Evolutionary conservation across 345 rosid species (phyloP).

Genomic region (Anacardium occidentale): DNA sequence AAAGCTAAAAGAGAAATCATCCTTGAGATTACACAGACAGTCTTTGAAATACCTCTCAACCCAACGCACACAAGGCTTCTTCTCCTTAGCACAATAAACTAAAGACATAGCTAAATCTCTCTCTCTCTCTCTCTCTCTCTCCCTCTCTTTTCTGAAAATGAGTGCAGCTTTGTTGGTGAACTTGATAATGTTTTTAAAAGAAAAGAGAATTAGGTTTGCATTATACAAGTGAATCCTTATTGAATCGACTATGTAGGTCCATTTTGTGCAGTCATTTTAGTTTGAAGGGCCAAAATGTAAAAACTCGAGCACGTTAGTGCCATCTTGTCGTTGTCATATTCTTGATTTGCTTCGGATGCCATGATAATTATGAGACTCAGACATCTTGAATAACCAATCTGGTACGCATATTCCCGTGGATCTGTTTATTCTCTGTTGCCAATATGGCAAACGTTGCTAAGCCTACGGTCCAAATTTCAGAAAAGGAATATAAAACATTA

Average conservation of each 20-base stretch:
- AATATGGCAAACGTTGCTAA: not conserved
- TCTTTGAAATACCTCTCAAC: conserved; percentile 74
- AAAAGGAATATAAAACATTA: no score
- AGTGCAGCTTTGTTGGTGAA: not conserved
- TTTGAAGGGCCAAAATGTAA: not conserved
- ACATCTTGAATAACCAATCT: not conserved
- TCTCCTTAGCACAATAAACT: conserved; percentile 55
- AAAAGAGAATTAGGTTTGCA: no score
- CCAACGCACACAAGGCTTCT: conserved; percentile 69
- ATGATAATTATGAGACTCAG: not conserved
- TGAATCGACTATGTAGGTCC: not conserved
- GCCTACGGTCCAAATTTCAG: not conserved
- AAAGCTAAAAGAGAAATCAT: conserved; percentile 68
- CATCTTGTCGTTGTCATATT: not conserved
- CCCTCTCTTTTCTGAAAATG: conserved; percentile 17
- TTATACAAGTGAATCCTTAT: not conserved
- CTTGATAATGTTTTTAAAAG: not conserved
- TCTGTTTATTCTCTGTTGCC: not conserved
- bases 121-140: conserved; percentile 20
- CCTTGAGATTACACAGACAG: conserved; percentile 74
- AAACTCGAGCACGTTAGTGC: not conserved
- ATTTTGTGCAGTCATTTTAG: not conserved
- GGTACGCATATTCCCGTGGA: conserved; percentile 2
- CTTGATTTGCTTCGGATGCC: not conserved
- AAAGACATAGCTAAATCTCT: conserved; percentile 43